phyloP scores from a whole-genome alignment of 208 protist species.

The Lotmaria passim region DNA sequence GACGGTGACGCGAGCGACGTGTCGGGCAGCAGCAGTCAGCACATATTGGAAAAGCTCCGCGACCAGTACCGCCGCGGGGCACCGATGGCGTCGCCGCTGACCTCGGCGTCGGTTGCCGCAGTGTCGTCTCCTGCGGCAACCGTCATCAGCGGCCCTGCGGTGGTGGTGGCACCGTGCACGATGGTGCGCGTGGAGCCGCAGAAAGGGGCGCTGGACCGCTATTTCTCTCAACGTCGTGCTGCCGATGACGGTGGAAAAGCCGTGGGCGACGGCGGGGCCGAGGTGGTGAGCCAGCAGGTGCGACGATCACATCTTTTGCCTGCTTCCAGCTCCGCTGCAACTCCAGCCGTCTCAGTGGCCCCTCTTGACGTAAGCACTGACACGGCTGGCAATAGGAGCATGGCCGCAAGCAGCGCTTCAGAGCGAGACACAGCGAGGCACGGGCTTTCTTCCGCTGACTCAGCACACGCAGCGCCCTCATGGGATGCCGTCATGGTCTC shows the following conservation, averaged over 20 bases:
- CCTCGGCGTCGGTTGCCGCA: slow-evolving; percentile 21
- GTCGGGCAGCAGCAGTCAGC: slow-evolving; percentile 36
- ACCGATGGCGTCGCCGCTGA: slow-evolving; percentile 36
- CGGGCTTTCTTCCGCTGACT: too few relatives aligned
- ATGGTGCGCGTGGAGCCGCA: slow-evolving; percentile 82
- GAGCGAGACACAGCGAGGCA: too few relatives aligned
- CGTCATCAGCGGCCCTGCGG: slow-evolving; percentile 9
- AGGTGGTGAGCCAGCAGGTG: background rate
- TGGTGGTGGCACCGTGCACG: slow-evolving; percentile 63
- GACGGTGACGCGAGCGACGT: slow-evolving; percentile 2
- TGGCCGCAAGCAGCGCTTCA: too few relatives aligned
- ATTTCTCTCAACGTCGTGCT: slow-evolving; percentile 44
- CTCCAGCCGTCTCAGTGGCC: background rate
- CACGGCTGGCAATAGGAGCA: too few relatives aligned
- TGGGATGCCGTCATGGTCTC: slow-evolving; percentile 39
- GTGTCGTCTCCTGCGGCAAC: slow-evolving; percentile 2
- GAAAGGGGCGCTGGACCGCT: slow-evolving; percentile 73
- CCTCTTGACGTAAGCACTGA: too few relatives aligned
- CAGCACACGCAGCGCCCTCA: slow-evolving; percentile 19
- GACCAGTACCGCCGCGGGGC: slow-evolving; percentile 33
- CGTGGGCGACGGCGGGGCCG: background rate
- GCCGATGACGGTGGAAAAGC: background rate
- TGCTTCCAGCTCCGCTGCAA: background rate
- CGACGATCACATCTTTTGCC: background rate
- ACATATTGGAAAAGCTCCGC: slow-evolving; percentile 31